Evolutionary conservation across 345 rosid genomes (phyloP).

Genomic region (Rhodamnia argentea): DNA sequence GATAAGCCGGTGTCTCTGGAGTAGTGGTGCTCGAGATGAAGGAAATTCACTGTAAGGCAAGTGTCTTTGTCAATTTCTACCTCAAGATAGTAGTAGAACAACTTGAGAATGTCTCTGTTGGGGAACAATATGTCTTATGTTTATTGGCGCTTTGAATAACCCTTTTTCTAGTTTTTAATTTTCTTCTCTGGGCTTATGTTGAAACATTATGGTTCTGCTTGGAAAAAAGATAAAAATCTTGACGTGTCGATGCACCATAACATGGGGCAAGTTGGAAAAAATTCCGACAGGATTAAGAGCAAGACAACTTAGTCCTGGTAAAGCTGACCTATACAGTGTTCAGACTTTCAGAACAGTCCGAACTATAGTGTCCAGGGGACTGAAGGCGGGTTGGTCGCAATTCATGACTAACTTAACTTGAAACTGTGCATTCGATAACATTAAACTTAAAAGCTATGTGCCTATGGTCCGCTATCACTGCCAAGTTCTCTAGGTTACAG

Average conservation of each 20-base stretch:
- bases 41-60: neutral
- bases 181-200: neutral
- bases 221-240: neutral
- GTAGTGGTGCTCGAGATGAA: neutral
- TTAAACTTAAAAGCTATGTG: neutral
- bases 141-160: neutral
- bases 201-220: neutral
- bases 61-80: neutral
- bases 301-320: neutral
- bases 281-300: neutral
- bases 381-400: neutral
- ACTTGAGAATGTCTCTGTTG: neutral
- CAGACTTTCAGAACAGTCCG: neutral
- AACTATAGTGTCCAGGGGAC: neutral
- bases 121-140: neutral
- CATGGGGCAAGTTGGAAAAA: neutral
- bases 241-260: neutral
- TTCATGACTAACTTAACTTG: neutral
- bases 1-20: neutral
- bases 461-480: neutral
- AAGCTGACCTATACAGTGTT: neutral
- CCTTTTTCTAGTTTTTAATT: neutral
- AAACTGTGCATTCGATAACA: neutral
- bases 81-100: neutral
- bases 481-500: neutral